These are phyloP conservation scores for Naganishia albida DNA, from an alignment of 1,284 basidiomycete species.

Conservation along the genomic window DNA sequence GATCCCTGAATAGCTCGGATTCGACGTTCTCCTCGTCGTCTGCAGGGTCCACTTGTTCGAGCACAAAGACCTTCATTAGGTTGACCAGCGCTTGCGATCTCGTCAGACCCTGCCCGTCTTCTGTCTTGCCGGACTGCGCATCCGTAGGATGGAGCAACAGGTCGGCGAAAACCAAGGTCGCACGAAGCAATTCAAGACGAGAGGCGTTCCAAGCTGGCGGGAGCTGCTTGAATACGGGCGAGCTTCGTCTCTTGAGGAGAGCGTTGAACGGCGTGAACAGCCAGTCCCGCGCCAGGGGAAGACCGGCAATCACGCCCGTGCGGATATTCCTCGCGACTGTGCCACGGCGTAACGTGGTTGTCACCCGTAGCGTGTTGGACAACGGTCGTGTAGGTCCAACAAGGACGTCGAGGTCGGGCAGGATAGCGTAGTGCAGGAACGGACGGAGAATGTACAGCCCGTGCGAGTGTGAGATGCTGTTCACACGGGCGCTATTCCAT, in stretches of 20 bases:
- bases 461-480: conserved; percentile 42
- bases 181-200: conserved; percentile 75
- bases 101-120: conserved; percentile 48
- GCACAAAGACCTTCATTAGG: conserved; percentile 92
- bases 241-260: conserved; percentile 75
- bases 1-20: conserved; percentile 56
- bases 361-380: conserved; percentile 52
- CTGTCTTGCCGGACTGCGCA: not conserved
- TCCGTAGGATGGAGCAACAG: conserved; percentile 37
- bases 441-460: conserved; percentile 52
- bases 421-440: conserved; percentile 52
- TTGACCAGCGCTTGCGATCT: conserved; percentile 60
- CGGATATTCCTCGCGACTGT: conserved; percentile 29
- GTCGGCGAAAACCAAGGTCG: conserved; percentile 63
- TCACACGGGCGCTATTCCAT: conserved; percentile 31
- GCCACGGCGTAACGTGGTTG: conserved; percentile 55
- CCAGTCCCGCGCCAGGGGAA: conserved; percentile 76
- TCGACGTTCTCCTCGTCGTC: conserved; percentile 62
- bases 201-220: conserved; percentile 75
- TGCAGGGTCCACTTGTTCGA: conserved; percentile 59
- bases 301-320: conserved; percentile 51
- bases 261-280: conserved; percentile 72
- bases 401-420: conserved; percentile 46
- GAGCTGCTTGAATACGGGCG: conserved; percentile 67
- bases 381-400: conserved; percentile 47